Evolutionary conservation across 2,329 filamentous ascomycete genomes (phyloP), one percentile per base, ranked within the genome.

Genomic region (Fragosphaeria purpurea): DNA sequence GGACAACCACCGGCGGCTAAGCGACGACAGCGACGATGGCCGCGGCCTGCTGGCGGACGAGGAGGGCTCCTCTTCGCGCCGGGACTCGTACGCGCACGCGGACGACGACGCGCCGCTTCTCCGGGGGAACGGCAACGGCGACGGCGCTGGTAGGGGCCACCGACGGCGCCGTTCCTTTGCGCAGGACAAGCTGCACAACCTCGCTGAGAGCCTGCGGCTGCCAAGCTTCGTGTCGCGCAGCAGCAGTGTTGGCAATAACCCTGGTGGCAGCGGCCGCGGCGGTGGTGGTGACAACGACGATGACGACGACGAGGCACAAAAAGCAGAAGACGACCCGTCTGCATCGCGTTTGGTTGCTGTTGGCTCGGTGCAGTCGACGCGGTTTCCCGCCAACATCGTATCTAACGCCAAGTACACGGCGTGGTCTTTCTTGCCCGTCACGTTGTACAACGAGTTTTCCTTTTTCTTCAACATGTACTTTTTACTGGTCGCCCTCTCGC

Each of bases 391-490:
- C 7, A 98, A 98, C 66, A 79, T 88, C 51, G 80, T 98, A 46
- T 97, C 91, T 38, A 97, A 98, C 65, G 91, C 93, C 50, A 98
- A 97, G 74, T 98, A 98, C 67, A 97, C 91, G 34, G 82, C 90
- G 1, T 85, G 90, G 72, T 95, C 86, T 48, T 98, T 98, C 67
- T 76, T 98, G 11, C 94, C 94, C 3, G 76, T 91, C 48, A 98
- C 93, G 0, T 74, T 98, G 30, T 98, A 96, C 69, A 97, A 97
- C 70, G 93, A 98, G 64, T 98, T 98, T 65, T 96, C 91, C 53
- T 98, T 97, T 73, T 98, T 98, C 70, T 95, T 98, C 76, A 98
- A 98, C 76, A 88, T 97, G 74, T 98, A 98, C 66, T 98, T 98
- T 66, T 74, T 98, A 50, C 81, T 97, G 32, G 93, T 98, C 46